A percentile compares a stretch with the other conserved stretches of the same genome.
phyloP scores from a whole-genome alignment of 2,329 filamentous ascomycete species.

The Anisogramma anomala region DNA sequence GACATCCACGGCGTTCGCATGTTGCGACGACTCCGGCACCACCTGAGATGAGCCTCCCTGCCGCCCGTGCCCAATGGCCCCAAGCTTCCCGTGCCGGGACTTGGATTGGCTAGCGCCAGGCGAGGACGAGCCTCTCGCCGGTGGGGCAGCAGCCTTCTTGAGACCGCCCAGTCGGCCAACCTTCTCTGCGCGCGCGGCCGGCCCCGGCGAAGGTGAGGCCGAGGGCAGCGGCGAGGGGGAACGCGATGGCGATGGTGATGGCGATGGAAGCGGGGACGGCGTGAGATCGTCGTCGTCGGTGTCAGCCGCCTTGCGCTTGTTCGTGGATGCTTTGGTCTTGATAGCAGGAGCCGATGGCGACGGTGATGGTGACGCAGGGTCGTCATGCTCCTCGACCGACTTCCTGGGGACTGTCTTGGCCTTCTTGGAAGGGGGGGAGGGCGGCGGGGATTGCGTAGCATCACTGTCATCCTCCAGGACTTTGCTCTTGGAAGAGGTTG shows the following conservation, averaged over 20 bases:
- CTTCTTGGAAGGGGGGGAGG: neutral
- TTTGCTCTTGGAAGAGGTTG: neutral
- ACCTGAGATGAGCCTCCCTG: constrained; percentile 1
- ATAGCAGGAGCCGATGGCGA: neutral
- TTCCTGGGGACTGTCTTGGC: neutral
- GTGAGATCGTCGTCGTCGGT: neutral
- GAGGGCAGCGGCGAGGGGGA: constrained; percentile 7
- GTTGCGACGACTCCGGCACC: neutral
- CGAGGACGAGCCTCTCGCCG: neutral
- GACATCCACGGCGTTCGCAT: constrained; percentile 9
- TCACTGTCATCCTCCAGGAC: neutral
- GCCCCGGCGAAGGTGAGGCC: constrained; percentile 5
- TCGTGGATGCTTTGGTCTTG: neutral
- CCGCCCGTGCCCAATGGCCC: neutral
- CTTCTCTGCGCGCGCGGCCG: neutral
- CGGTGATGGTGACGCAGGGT: neutral
- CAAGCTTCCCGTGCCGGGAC: neutral
- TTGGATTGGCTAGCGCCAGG: neutral
- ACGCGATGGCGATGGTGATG: constrained; percentile 1
- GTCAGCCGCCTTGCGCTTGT: neutral
- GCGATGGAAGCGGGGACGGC: constrained; percentile 4
- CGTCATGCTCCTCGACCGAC: neutral
- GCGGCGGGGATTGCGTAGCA: neutral
- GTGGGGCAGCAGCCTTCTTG: neutral
- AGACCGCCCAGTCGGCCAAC: constrained; percentile 4